Conservation (phyloP, 176 grass and related monocot genomes). For the Chloris gayana region DNA sequence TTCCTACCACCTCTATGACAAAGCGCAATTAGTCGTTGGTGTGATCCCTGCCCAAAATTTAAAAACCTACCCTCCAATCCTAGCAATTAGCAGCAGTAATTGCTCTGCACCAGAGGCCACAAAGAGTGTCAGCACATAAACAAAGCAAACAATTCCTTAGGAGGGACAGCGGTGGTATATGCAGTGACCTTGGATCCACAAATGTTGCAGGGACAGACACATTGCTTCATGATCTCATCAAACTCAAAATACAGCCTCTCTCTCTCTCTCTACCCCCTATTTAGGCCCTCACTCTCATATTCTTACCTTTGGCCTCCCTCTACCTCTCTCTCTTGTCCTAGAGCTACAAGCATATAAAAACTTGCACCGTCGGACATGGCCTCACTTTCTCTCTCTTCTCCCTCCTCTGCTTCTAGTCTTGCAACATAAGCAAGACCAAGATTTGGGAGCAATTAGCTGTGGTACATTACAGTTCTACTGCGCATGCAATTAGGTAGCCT, state of each 20-base stretch:
- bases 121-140: neutral
- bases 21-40: constrained; percentile 48
- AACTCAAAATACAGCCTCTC: neutral
- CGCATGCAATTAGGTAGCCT: constrained; percentile 16
- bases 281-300: constrained; percentile 32
- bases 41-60: constrained; percentile 35
- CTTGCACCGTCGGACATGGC: constrained; percentile 27
- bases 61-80: constrained; percentile 31
- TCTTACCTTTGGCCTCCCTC: constrained; percentile 7
- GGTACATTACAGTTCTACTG: constrained; percentile 27
- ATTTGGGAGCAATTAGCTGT: constrained; percentile 42
- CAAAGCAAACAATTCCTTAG: constrained; percentile 8
- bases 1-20: neutral
- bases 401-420: constrained; percentile 39
- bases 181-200: constrained; percentile 63
- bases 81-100: constrained; percentile 32
- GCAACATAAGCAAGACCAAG: constrained; percentile 64
- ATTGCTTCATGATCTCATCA: constrained; percentile 46
- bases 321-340: neutral
- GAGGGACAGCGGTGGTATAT: constrained; percentile 36
- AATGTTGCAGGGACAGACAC: constrained; percentile 50
- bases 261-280: neutral
- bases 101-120: constrained; percentile 24
- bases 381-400: constrained; percentile 16
- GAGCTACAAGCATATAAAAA: constrained; percentile 42